A percentile compares a stretch with the other conserved stretches of the same genome.
Conservation (phyloP, 192 early-diverging fungal genomes). For the Coemansia sp. region DNA sequence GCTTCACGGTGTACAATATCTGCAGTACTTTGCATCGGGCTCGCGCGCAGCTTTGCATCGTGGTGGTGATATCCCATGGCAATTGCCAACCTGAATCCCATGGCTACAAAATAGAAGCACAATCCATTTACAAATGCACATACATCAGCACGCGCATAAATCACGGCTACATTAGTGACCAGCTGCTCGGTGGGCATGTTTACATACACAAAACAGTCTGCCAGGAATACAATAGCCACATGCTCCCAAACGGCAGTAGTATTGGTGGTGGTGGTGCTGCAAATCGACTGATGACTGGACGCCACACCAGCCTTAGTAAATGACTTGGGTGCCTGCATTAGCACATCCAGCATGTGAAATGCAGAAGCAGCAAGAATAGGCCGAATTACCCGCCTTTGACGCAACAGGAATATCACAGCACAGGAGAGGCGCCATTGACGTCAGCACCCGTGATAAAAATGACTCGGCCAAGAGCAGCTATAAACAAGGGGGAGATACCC, state of each 20-base stretch:
- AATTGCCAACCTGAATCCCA: slow-evolving; percentile 55
- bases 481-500: not conserved
- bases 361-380: not conserved
- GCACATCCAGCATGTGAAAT: slow-evolving; percentile 9
- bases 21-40: slow-evolving; percentile 33
- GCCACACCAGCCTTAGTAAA: slow-evolving; percentile 15
- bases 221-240: not conserved
- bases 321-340: slow-evolving; percentile 9
- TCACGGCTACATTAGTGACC: not conserved
- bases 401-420: not conserved
- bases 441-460: not conserved
- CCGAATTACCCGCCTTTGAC: not conserved
- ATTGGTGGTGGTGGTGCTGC: not conserved
- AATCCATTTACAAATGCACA: not conserved
- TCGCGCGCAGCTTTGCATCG: slow-evolving; percentile 40
- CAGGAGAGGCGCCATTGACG: not conserved
- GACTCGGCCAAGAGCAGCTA: not conserved
- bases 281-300: slow-evolving; percentile 18
- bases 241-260: not conserved
- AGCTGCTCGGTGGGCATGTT: slow-evolving; percentile 2
- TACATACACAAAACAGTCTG: not conserved
- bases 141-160: not conserved
- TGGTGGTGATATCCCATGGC: slow-evolving; percentile 54
- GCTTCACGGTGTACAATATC: slow-evolving; percentile 44
- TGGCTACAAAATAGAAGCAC: slow-evolving; percentile 30